These are phyloP conservation scores for Penicillium antarcticum DNA, from an alignment of 495 filamentous ascomycete genomes.

Conservation along the genomic window DNA sequence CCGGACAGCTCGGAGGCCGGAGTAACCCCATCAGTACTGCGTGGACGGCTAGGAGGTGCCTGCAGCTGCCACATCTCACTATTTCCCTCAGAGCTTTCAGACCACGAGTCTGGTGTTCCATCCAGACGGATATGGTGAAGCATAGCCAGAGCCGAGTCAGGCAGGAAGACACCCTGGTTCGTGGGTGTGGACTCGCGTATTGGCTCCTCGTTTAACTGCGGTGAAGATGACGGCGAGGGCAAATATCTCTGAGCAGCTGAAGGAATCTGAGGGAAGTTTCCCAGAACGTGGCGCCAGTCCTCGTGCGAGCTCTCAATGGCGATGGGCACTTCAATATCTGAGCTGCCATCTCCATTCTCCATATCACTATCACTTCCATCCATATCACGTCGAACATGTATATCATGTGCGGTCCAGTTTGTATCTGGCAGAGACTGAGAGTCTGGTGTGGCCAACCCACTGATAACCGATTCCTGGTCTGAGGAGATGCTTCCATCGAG, in stretches of 20 bases:
- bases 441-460: constrained; percentile 77
- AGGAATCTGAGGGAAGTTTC: constrained; percentile 36
- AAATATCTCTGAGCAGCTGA: constrained; percentile 14
- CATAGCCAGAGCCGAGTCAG: constrained; percentile 73
- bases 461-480: constrained; percentile 75
- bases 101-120: constrained; percentile 42
- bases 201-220: constrained; percentile 25
- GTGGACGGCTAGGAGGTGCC: constrained; percentile 26
- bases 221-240: neutral
- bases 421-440: constrained; percentile 54
- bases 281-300: constrained; percentile 39
- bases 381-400: constrained; percentile 33
- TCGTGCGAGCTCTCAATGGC: constrained; percentile 33
- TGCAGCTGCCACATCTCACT: constrained; percentile 46
- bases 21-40: constrained; percentile 42
- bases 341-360: constrained; percentile 1
- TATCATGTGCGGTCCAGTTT: constrained; percentile 36
- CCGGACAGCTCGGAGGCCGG: constrained; percentile 46
- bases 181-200: constrained; percentile 39
- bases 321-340: constrained; percentile 31
- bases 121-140: constrained; percentile 70
- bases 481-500: constrained; percentile 84
- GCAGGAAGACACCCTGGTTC: constrained; percentile 67
- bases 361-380: constrained; percentile 24
- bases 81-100: constrained; percentile 45